Evolutionary conservation across 805 yeast species (phyloP).

Genomic region (Suhomyces sp.): DNA sequence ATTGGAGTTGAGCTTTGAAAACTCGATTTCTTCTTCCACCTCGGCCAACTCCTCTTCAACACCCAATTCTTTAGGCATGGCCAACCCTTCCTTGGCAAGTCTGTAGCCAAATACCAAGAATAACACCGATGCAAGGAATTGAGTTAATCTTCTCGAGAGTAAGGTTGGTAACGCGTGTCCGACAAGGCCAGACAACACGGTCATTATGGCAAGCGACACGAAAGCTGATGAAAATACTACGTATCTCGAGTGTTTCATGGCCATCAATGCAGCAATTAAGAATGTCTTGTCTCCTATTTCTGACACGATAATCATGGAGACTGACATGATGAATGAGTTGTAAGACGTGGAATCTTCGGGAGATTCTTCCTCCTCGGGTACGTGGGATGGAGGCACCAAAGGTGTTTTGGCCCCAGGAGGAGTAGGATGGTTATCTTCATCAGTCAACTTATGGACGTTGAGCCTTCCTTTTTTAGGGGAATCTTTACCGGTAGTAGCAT

Average conservation of each 20-base stretch:
- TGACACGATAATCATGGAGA: slow-evolving; percentile 89
- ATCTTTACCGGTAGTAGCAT: too few relatives aligned
- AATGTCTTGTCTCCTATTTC: slow-evolving; percentile 98
- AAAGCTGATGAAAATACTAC: slow-evolving; percentile 90
- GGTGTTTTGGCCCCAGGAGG: slow-evolving; percentile 21
- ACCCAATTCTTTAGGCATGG: slow-evolving; percentile 78
- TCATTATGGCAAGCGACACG: slow-evolving; percentile 83
- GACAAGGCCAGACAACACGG: slow-evolving; percentile 82
- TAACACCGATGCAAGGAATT: slow-evolving; percentile 74
- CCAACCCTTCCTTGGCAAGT: slow-evolving; percentile 75
- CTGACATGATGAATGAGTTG: slow-evolving; percentile 71
- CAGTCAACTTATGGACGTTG: slow-evolving; percentile 21
- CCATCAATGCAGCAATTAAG: slow-evolving; percentile 95
- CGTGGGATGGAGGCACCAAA: slow-evolving; percentile 13
- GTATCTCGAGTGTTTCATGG: slow-evolving; percentile 85
- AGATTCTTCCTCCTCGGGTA: slow-evolving; percentile 11
- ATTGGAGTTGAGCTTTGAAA: slow-evolving; percentile 53
- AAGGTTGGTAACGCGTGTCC: slow-evolving; percentile 90
- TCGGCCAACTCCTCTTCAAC: slow-evolving; percentile 95
- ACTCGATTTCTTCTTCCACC: slow-evolving; percentile 89
- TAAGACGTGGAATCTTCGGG: slow-evolving; percentile 16
- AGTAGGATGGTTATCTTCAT: slow-evolving; percentile 31
- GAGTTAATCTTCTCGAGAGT: slow-evolving; percentile 76
- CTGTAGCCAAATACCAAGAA: slow-evolving; percentile 82
- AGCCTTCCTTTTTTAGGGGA: too few relatives aligned